A percentile compares a stretch with the other conserved stretches of the same genome.
phyloP scores from a whole-genome alignment of 179 eudicot species.

The Beta macrorhiza region DNA sequence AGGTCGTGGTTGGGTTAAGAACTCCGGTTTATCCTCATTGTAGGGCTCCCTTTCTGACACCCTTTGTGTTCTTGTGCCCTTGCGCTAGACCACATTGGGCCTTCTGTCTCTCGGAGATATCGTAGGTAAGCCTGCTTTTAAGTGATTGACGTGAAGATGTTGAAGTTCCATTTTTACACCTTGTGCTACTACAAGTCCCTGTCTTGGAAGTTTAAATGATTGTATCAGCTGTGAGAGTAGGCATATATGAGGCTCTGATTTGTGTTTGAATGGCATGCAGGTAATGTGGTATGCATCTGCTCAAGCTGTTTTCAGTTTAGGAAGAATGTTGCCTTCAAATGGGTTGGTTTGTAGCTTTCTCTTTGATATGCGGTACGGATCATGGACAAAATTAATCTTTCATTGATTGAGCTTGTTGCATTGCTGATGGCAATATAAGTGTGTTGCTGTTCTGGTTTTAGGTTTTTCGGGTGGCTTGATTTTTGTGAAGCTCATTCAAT shows the following conservation, averaged over 20 bases:
- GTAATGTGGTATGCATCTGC: slow-evolving; percentile 33
- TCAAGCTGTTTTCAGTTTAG: slow-evolving; percentile 31
- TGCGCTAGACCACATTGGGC: slow-evolving; percentile 60
- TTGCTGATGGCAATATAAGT: slow-evolving; percentile 14
- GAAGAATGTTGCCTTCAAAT: slow-evolving; percentile 24
- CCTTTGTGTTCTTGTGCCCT: slow-evolving; percentile 55
- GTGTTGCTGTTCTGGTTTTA: slow-evolving; percentile 23
- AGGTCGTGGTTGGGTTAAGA: slow-evolving; percentile 35
- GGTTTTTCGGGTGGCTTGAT: slow-evolving; percentile 43
- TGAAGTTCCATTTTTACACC: neutral
- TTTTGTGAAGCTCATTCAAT: slow-evolving; percentile 26
- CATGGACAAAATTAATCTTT: neutral
- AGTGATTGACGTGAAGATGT: neutral
- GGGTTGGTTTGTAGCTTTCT: slow-evolving; percentile 27
- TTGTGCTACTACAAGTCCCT: neutral
- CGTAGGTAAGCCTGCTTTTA: slow-evolving; percentile 39
- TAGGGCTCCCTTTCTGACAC: slow-evolving; percentile 46
- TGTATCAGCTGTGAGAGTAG: neutral
- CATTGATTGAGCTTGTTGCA: slow-evolving; percentile 17
- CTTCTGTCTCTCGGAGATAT: slow-evolving; percentile 33
- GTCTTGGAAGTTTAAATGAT: neutral
- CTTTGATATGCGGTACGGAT: slow-evolving; percentile 28
- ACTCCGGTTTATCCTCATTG: slow-evolving; percentile 29
- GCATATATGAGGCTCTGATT: neutral
- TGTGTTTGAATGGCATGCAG: slow-evolving; percentile 24